These are phyloP conservation scores for Secale cereale DNA, from an alignment of 176 grass and related monocot species.

Conservation along the genomic window DNA sequence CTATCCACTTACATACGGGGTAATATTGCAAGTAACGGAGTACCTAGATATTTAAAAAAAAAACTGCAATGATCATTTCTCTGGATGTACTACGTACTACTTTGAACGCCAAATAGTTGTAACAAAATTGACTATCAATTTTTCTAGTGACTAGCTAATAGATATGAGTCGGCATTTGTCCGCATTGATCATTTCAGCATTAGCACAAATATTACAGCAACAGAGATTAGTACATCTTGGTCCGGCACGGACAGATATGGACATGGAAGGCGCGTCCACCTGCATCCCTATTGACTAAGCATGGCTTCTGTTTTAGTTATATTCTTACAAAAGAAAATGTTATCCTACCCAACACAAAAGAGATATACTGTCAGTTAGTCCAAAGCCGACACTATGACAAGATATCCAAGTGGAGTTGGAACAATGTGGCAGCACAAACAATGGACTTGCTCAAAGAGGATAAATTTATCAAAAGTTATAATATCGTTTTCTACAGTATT, in stretches of 20 bases:
- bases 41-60: not conserved
- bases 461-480: not conserved
- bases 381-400: not conserved
- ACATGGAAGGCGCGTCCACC: too few relatives aligned
- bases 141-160: not conserved
- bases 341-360: not conserved
- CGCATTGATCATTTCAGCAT: too few relatives aligned
- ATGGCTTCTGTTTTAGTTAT: not conserved
- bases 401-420: not conserved
- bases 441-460: not conserved
- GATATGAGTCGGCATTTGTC: too few relatives aligned
- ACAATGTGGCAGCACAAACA: not conserved
- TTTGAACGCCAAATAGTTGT: not conserved
- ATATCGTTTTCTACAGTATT: not conserved
- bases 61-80: not conserved
- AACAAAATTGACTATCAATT: not conserved
- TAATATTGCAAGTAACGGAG: not conserved
- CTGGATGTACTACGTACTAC: too few relatives aligned
- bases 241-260: too few relatives aligned
- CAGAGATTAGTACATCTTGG: too few relatives aligned
- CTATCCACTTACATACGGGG: not conserved
- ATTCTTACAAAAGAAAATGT: not conserved
- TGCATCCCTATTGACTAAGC: not conserved
- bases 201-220: too few relatives aligned
- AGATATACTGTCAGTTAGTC: not conserved